phyloP scores from a whole-genome alignment of 1,139 yeast genomes.

The Hemisphaericaspora xylanilytica region DNA sequence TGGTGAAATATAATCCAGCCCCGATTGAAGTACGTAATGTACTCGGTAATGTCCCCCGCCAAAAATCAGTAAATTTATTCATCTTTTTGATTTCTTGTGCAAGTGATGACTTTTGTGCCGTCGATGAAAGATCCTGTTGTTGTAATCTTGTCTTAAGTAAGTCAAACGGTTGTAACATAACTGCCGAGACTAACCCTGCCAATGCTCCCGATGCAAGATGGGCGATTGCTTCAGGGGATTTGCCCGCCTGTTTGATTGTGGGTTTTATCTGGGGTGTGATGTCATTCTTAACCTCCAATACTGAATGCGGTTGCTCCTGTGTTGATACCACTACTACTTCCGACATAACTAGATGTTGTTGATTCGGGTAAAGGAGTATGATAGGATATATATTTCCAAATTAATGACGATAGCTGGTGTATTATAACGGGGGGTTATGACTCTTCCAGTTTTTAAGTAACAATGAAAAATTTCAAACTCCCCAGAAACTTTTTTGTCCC shows the following conservation, averaged over 20 bases:
- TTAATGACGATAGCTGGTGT: background rate
- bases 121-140: slow-evolving; percentile 49
- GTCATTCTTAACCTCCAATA: background rate
- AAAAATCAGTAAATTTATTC: slow-evolving; percentile 52
- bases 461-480: background rate
- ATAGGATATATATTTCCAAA: background rate
- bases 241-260: background rate
- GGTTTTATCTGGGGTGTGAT: background rate
- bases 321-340: background rate
- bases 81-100: slow-evolving; percentile 46
- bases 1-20: slow-evolving; percentile 79
- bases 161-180: slow-evolving; percentile 85
- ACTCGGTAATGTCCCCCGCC: slow-evolving; percentile 95
- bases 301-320: background rate
- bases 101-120: slow-evolving; percentile 39
- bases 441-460: no score
- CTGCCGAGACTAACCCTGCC: slow-evolving; percentile 85
- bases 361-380: no score
- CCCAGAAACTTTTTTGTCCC: background rate
- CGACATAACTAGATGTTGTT: background rate
- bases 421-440: background rate
- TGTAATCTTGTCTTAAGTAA: slow-evolving; percentile 86
- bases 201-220: slow-evolving; percentile 81
- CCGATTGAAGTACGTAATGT: slow-evolving; percentile 89
- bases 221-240: slow-evolving; percentile 19